Percentiles rank a stretch among this genome's conserved stretches.
Evolutionary conservation across 2,329 filamentous ascomycete species (phyloP).

Genomic region (Salinomyces thailandicus): DNA sequence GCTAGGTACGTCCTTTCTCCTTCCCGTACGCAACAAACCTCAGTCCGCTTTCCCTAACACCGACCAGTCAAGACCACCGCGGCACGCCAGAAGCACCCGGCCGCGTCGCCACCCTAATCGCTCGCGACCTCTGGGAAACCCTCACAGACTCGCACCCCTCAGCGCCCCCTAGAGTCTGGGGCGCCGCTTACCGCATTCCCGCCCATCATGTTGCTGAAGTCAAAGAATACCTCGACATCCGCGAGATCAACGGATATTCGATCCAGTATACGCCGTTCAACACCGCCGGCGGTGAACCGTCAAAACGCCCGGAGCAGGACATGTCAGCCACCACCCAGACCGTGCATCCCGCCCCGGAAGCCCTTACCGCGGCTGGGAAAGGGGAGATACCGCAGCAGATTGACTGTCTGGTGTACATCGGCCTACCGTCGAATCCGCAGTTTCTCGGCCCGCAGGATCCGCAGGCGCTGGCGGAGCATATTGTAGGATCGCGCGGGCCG

Average conservation of each 20-base stretch:
- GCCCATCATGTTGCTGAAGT: slow-evolving; percentile 68
- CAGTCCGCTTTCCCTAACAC: no score
- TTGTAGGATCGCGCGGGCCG: slow-evolving; percentile 63
- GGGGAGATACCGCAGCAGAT: slow-evolving; percentile 27
- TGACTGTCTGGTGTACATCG: slow-evolving; percentile 76
- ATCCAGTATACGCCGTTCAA: slow-evolving; percentile 79
- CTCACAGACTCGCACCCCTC: slow-evolving; percentile 54
- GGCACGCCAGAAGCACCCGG: slow-evolving; percentile 82
- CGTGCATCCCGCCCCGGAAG: slow-evolving; percentile 4
- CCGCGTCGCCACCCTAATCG: slow-evolving; percentile 86
- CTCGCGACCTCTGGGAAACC: slow-evolving; percentile 69
- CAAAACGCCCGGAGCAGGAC: slow-evolving; percentile 29
- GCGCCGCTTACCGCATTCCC: slow-evolving; percentile 71
- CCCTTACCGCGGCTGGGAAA: no score
- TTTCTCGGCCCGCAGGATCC: slow-evolving; percentile 79
- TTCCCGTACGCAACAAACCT: no score
- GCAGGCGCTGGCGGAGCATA: slow-evolving; percentile 67
- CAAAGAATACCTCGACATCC: slow-evolving; percentile 81
- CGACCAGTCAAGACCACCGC: slow-evolving; percentile 81
- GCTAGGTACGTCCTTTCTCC: slow-evolving; percentile 22
- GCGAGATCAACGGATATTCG: slow-evolving; percentile 94
- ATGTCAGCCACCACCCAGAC: slow-evolving; percentile 34
- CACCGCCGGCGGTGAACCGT: slow-evolving; percentile 42
- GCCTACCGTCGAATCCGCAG: slow-evolving; percentile 83
- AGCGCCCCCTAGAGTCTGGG: slow-evolving; percentile 66